These are phyloP conservation scores for Simplicillium aogashimaense DNA, from an alignment of 2,329 filamentous ascomycete species.

Conservation along the genomic window DNA sequence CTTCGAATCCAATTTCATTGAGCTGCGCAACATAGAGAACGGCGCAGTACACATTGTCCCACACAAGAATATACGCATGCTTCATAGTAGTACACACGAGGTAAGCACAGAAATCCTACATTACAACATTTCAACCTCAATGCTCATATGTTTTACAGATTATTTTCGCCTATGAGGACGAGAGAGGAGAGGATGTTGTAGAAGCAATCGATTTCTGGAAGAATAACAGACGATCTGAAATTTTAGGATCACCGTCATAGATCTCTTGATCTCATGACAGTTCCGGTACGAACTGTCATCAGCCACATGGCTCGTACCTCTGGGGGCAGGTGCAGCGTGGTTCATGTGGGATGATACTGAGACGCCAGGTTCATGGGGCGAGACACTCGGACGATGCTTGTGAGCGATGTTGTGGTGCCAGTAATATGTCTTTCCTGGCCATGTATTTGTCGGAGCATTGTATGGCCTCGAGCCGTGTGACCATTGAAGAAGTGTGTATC, in stretches of 20 bases:
- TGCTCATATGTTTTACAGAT: constrained; percentile 50
- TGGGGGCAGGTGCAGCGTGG: too few species aligned
- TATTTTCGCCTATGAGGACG: constrained; percentile 94
- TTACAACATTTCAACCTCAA: not conserved
- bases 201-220: constrained; percentile 97
- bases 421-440: too few species aligned
- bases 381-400: too few species aligned
- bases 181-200: constrained; percentile 84
- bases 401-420: too few species aligned
- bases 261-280: too few species aligned
- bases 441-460: too few species aligned
- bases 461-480: too few species aligned
- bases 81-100: constrained; percentile 95
- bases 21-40: constrained; percentile 90
- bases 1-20: constrained; percentile 95
- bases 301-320: too few species aligned
- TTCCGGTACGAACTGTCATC: too few species aligned
- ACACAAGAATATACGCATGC: constrained; percentile 92
- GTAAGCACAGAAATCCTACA: constrained; percentile 39
- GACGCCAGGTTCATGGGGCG: too few species aligned
- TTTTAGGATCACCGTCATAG: constrained; percentile 14
- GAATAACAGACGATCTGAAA: constrained; percentile 43
- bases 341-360: too few species aligned
- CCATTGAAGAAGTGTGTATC: too few species aligned
- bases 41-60: constrained; percentile 93